Evolutionary conservation across 306 rosid genomes (phyloP).

Genomic region (Purshia tridentata): DNA sequence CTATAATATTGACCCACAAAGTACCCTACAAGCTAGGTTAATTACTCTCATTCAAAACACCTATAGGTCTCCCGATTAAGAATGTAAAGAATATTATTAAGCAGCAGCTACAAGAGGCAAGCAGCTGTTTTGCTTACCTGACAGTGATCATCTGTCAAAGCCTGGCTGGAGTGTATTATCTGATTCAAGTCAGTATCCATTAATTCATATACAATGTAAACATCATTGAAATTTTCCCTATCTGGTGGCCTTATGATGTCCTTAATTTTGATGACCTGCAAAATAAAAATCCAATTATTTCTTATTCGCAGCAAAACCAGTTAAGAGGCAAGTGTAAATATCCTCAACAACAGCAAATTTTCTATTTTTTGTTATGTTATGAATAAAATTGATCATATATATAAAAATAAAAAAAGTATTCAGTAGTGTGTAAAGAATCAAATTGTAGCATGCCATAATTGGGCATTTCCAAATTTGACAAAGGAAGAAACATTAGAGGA

Average conservation of each 20-base stretch:
- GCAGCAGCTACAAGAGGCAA: neutral
- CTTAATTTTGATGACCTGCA: constrained; percentile 77
- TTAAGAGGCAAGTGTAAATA: neutral
- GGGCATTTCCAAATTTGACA: neutral
- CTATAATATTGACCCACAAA: neutral
- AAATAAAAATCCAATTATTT: constrained; percentile 2
- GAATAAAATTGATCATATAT: neutral
- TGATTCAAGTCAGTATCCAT: constrained; percentile 94
- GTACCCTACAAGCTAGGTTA: neutral
- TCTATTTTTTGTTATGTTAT: neutral
- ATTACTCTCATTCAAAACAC: neutral
- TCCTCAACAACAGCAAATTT: neutral
- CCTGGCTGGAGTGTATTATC: constrained; percentile 78
- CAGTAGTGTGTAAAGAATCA: neutral
- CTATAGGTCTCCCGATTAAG: neutral
- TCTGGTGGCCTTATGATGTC: constrained; percentile 80
- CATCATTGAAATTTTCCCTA: constrained; percentile 74
- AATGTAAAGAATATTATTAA: neutral
- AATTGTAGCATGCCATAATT: neutral
- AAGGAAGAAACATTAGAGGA: constrained; percentile 8
- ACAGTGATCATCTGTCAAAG: constrained; percentile 86
- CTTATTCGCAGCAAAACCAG: neutral
- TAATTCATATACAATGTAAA: constrained; percentile 79
- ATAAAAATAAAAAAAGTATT: neutral
- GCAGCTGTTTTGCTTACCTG: constrained; percentile 63